phyloP scores from a whole-genome alignment of 192 early-diverging fungal species.

The Coemansia sp. region DNA sequence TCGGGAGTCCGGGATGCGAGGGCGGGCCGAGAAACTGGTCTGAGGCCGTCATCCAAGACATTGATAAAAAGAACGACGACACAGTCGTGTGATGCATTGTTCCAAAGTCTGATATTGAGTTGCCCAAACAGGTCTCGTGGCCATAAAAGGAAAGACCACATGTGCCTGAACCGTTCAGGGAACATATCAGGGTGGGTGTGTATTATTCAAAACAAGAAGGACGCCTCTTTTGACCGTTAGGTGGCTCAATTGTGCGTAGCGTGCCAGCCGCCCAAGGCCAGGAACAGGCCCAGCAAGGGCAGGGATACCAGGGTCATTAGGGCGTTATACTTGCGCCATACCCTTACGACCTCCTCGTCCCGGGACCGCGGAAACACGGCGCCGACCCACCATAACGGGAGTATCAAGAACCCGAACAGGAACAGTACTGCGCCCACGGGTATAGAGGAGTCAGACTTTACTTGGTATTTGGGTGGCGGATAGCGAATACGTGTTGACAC shows the following conservation, averaged over 20 bases:
- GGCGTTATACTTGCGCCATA: constrained; percentile 58
- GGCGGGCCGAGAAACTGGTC: not conserved
- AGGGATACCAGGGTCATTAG: constrained; percentile 55
- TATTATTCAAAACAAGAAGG: not conserved
- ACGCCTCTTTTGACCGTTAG: not conserved
- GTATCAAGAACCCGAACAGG: constrained; percentile 41
- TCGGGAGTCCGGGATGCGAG: not conserved
- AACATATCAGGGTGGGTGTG: not conserved
- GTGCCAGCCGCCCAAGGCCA: constrained; percentile 56
- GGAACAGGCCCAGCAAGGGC: constrained; percentile 48
- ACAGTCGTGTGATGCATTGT: not conserved
- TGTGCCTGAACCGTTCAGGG: not conserved
- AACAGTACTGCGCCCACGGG: constrained; percentile 48
- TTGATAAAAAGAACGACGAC: not conserved
- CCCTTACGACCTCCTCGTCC: constrained; percentile 32
- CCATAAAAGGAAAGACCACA: constrained; percentile 1
- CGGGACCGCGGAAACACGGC: constrained; percentile 36
- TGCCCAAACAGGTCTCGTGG: not conserved
- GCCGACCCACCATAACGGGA: constrained; percentile 58
- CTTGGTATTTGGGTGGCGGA: constrained; percentile 39
- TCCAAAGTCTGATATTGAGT: not conserved
- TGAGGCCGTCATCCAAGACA: not conserved
- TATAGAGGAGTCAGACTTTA: constrained; percentile 18
- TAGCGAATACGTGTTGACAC: constrained; percentile 40
- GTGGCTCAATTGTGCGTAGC: constrained; percentile 34